A percentile compares a stretch with the other conserved stretches of the same genome.
Conservation (phyloP, 257 asterid species). For the Plantago ovata region DNA sequence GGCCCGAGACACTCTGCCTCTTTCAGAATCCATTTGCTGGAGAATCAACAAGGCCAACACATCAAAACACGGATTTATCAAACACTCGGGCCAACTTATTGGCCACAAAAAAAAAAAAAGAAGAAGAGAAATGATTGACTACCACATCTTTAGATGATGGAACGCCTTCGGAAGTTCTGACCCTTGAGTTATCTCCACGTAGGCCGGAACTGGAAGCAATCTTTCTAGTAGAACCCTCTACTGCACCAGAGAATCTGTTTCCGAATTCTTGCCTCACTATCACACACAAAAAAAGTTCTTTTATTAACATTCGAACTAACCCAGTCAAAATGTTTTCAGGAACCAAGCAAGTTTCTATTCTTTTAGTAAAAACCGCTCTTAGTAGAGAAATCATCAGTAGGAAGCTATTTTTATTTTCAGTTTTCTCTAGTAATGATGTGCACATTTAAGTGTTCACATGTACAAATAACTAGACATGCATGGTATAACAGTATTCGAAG, state of each 20-base stretch:
- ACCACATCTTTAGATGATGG: conserved; percentile 76
- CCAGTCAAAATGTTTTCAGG: too few relatives aligned
- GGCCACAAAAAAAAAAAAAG: not conserved
- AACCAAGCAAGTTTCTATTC: too few relatives aligned
- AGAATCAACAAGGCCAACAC: not conserved
- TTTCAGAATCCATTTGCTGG: conserved; percentile 65
- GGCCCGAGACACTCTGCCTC: conserved; percentile 52
- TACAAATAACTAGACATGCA: too few relatives aligned
- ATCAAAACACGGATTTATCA: not conserved
- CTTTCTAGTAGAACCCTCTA: conserved; percentile 59
- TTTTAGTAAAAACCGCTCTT: too few relatives aligned
- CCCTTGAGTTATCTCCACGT: conserved; percentile 58
- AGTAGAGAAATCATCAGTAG: too few relatives aligned
- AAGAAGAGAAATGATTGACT: conserved; percentile 12
- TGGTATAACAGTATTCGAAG: too few relatives aligned
- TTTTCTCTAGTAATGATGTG: too few relatives aligned
- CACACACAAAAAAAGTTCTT: too few relatives aligned
- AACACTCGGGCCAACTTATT: not conserved
- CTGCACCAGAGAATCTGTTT: conserved; percentile 48
- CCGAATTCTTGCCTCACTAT: conserved; percentile 46
- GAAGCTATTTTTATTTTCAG: too few relatives aligned
- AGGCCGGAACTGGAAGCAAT: conserved; percentile 48
- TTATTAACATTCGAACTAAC: too few relatives aligned
- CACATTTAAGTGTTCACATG: too few relatives aligned
- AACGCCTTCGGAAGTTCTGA: conserved; percentile 48